Percentiles rank a stretch among this genome's conserved stretches.
Conservation (phyloP, 345 rosid genomes). For the Citrus australasica region DNA sequence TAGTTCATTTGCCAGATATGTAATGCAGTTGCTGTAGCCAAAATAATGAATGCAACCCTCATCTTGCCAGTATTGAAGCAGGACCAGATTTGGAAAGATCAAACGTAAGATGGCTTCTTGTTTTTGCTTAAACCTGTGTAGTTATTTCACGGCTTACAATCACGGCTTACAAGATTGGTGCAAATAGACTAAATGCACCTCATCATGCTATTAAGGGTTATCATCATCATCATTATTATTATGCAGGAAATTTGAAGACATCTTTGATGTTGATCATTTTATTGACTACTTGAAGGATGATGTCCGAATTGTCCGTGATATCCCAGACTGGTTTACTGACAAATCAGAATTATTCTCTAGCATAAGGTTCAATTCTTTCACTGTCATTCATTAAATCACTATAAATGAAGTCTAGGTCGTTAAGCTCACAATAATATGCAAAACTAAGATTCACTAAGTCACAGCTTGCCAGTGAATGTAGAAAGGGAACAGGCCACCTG, state of each 20-base stretch:
- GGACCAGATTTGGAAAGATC: constrained; percentile 99
- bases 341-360: constrained; percentile 87
- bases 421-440: neutral
- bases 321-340: constrained; percentile 97
- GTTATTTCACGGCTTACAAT: neutral
- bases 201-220: neutral
- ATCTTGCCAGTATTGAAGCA: constrained; percentile 98
- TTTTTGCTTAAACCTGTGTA: neutral
- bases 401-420: neutral
- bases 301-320: constrained; percentile 86
- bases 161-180: neutral
- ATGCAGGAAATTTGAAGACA: constrained; percentile 91
- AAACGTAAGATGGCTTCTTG: constrained; percentile 55
- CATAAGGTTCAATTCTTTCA: constrained; percentile 53
- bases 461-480: neutral
- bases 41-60: constrained; percentile 97
- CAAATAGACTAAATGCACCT: neutral
- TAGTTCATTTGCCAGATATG: constrained; percentile 62
- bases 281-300: constrained; percentile 93
- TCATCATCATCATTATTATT: neutral
- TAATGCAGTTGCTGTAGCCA: constrained; percentile 99
- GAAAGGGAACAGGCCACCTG: neutral
- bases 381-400: neutral
- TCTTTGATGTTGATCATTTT: constrained; percentile 95
- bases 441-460: neutral